These are phyloP conservation scores for Aristolochia fimbriata DNA, from an alignment of 164 flowering plant species.

Conservation along the genomic window DNA sequence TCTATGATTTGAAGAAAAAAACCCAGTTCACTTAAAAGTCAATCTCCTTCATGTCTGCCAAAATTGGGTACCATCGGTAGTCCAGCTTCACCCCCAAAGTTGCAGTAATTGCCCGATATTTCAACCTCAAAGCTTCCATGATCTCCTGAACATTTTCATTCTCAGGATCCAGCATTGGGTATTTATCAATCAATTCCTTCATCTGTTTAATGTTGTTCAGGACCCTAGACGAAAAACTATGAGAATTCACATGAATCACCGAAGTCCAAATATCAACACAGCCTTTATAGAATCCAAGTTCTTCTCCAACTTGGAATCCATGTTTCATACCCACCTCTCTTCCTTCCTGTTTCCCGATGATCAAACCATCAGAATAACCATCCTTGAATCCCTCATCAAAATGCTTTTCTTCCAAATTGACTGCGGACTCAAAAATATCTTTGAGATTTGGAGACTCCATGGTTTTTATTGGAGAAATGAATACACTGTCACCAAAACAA, in stretches of 20 bases:
- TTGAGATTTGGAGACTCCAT: constrained; percentile 17
- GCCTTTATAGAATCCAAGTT: constrained; percentile 71
- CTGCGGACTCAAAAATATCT: constrained; percentile 53
- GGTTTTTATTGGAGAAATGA: background rate
- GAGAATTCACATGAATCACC: constrained; percentile 31
- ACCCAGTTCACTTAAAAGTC: constrained; percentile 32
- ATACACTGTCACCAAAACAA: no score
- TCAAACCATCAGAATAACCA: constrained; percentile 49
- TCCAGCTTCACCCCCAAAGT: constrained; percentile 49
- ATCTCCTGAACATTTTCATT: constrained; percentile 45
- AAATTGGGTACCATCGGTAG: constrained; percentile 44
- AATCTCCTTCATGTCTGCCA: constrained; percentile 19
- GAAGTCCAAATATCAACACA: constrained; percentile 60
- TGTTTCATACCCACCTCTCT: constrained; percentile 50
- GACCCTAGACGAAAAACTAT: constrained; percentile 40
- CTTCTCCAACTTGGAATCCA: constrained; percentile 69
- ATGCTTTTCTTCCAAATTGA: constrained; percentile 57
- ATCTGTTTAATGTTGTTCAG: constrained; percentile 41
- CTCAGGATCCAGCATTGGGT: constrained; percentile 60
- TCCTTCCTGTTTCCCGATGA: constrained; percentile 53
- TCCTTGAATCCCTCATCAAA: constrained; percentile 42
- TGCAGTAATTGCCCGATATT: constrained; percentile 52
- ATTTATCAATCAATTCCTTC: constrained; percentile 42
- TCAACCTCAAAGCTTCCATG: constrained; percentile 51
- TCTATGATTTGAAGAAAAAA: background rate